Evolutionary conservation across 345 rosid species (phyloP), one percentile per base, ranked within the genome.

Genomic region (Eucalyptus pauciflora): DNA sequence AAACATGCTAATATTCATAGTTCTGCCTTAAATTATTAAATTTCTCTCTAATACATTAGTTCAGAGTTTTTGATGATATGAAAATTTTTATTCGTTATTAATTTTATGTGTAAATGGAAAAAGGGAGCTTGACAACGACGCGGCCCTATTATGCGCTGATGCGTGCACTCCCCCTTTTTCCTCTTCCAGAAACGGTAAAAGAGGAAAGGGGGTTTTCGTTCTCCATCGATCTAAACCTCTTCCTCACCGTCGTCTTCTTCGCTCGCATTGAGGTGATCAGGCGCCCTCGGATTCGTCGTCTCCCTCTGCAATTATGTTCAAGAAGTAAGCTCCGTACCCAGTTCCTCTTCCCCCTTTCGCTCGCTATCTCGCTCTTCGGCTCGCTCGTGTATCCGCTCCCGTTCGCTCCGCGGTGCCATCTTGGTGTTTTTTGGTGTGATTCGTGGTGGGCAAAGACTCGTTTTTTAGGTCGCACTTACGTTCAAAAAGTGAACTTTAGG

Each of bases 271-370:
- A 33, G 45, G 67, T 56, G 89, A 89, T 69, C 54, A 76, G 67
- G 90, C 85, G 46, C 88, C 50, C 76, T 81, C 56, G 17, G 4
- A 27, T n/a, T 16, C 49, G n/a, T 86, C 71, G 25, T 4, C 33
- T 17, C 48, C 76, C 87, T 27, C 64, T 80, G 48, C 81, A 88
- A 90, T 83, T 33, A 93, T 93, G 95, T 93, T 93, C 92, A 93
- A 92, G 88, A 93, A 93, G 94, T 93, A 88, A 91, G 89, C 88
- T 52, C n/a, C 46, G n/a, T 87, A 29, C 45, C 41, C 24, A 46
- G 1, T 29, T 29, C 31, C 10, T 64, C 17, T 43, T 17, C 2
- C 64, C 31, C 31, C 1, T 48, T 4, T 50, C 31, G 46, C 45
- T 90, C 37, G 4, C 31, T 76, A 6, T 33, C 8, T 64, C 41